These are phyloP conservation scores for Dipodascopsis uninucleata DNA, from an alignment of 805 yeast species.

Conservation along the genomic window DNA sequence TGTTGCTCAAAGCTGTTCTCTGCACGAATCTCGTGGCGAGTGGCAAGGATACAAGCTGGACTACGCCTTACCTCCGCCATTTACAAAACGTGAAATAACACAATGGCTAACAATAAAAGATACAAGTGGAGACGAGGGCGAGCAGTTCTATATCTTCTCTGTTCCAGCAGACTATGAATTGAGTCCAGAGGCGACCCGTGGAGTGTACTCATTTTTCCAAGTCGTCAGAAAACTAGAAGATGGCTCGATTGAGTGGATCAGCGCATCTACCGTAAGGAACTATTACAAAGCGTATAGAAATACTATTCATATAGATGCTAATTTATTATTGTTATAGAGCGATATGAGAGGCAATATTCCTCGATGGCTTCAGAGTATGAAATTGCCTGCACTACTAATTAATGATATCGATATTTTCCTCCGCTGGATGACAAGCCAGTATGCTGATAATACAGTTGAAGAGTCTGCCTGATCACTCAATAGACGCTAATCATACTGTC, in stretches of 20 bases:
- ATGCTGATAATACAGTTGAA: no score
- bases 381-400: slow-evolving; percentile 18
- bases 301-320: background rate
- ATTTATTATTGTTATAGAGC: slow-evolving; percentile 18
- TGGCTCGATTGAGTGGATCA: slow-evolving; percentile 13
- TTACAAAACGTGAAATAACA: slow-evolving; percentile 22
- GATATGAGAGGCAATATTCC: slow-evolving; percentile 25
- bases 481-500: no score
- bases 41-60: slow-evolving; percentile 19
- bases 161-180: slow-evolving; percentile 22
- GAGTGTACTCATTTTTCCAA: slow-evolving; percentile 21
- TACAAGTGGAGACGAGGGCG: slow-evolving; percentile 7
- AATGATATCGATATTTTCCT: slow-evolving; percentile 14
- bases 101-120: slow-evolving; percentile 13
- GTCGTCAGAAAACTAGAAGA: slow-evolving; percentile 10
- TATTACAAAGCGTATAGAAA: background rate
- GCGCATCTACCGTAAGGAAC: slow-evolving; percentile 15
- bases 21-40: slow-evolving; percentile 1
- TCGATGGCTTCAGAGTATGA: slow-evolving; percentile 20
- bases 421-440: slow-evolving; percentile 19
- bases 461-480: no score
- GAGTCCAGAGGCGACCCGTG: slow-evolving; percentile 18
- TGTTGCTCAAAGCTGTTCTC: slow-evolving; percentile 4
- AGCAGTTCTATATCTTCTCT: slow-evolving; percentile 17
- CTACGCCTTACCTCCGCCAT: slow-evolving; percentile 21